Conservation (phyloP, 2,329 filamentous ascomycete genomes). For the Aaosphaeria pasadenensis region DNA sequence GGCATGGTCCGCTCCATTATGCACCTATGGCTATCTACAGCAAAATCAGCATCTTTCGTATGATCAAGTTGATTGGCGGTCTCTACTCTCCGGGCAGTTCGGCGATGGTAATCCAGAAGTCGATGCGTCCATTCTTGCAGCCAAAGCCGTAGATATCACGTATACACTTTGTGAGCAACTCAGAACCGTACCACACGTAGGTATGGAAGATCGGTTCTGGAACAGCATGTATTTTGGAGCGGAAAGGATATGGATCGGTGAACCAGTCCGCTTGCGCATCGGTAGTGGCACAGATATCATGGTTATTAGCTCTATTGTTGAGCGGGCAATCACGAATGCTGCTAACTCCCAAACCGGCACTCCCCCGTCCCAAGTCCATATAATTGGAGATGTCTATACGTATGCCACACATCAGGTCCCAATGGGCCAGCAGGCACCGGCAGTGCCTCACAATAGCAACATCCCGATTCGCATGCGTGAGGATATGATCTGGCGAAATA, state of each 20-base stretch:
- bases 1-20: slow-evolving; percentile 56
- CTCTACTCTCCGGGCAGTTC: slow-evolving; percentile 40
- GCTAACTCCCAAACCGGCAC: slow-evolving; percentile 5
- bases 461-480: slow-evolving; percentile 52
- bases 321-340: slow-evolving; percentile 25
- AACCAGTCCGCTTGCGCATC: slow-evolving; percentile 52
- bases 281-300: slow-evolving; percentile 49
- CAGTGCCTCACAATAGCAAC: slow-evolving; percentile 39
- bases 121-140: slow-evolving; percentile 57
- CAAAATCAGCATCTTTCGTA: slow-evolving; percentile 41
- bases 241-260: slow-evolving; percentile 60
- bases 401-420: slow-evolving; percentile 37
- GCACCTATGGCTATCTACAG: slow-evolving; percentile 46
- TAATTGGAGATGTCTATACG: slow-evolving; percentile 54
- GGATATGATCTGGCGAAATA: slow-evolving; percentile 50
- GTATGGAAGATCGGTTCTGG: slow-evolving; percentile 46
- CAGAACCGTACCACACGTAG: slow-evolving; percentile 37
- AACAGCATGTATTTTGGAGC: slow-evolving; percentile 56
- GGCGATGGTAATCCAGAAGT: slow-evolving; percentile 52
- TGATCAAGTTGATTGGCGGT: slow-evolving; percentile 52
- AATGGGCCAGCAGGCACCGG: slow-evolving; percentile 26
- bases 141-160: slow-evolving; percentile 53
- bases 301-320: slow-evolving; percentile 44
- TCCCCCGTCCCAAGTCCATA: slow-evolving; percentile 27
- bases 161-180: slow-evolving; percentile 53